Evolutionary conservation across 2,329 filamentous ascomycete species (phyloP).

Genomic region (Aureobasidium uvarum): DNA sequence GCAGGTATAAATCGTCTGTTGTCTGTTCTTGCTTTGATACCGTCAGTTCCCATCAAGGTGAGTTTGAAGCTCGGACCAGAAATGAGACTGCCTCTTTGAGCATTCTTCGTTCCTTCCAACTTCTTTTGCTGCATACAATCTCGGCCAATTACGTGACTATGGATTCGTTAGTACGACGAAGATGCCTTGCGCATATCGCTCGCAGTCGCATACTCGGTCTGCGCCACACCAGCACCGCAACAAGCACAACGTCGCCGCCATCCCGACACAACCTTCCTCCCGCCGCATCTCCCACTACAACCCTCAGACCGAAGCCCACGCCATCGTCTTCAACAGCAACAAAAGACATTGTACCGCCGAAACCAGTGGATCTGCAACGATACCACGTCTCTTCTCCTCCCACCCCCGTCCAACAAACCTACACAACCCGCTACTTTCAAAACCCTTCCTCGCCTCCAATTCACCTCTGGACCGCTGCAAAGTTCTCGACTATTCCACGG

Average conservation of each 20-base stretch:
- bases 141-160: not conserved
- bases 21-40: not conserved
- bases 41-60: conserved; percentile 7
- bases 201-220: conserved; percentile 20
- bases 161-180: not conserved
- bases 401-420: conserved; percentile 40
- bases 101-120: not conserved
- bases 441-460: conserved; percentile 45
- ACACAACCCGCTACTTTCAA: conserved; percentile 48
- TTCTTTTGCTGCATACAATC: not conserved
- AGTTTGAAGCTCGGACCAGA: conserved; percentile 9
- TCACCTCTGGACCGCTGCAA: conserved; percentile 60
- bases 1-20: not conserved
- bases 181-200: conserved; percentile 2
- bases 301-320: not conserved
- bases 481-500: conserved; percentile 60
- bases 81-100: not conserved
- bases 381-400: conserved; percentile 38
- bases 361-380: conserved; percentile 33
- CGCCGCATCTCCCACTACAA: not conserved
- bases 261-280: not conserved
- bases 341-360: not conserved
- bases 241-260: not conserved
- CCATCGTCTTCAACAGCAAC: not conserved
- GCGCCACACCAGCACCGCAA: not conserved